Evolutionary conservation across 352 stramenopile genomes (phyloP).

Genomic region (Globisporangium radiosum): DNA sequence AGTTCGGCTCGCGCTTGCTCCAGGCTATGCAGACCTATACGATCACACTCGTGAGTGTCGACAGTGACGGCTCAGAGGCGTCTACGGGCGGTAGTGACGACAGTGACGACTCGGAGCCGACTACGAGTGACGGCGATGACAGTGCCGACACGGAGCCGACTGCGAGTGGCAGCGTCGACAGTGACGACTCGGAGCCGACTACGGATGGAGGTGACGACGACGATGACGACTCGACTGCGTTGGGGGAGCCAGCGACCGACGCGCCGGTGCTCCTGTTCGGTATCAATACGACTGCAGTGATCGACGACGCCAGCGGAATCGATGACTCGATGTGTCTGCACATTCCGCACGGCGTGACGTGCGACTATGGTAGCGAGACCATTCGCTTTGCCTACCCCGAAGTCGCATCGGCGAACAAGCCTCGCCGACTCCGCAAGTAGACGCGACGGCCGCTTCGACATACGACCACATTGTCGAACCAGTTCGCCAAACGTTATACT

Average conservation of each 20-base stretch:
- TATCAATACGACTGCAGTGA: background rate
- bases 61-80: too few relatives aligned
- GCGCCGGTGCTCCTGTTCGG: background rate
- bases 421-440: too few relatives aligned
- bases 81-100: too few relatives aligned
- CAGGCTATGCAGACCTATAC: background rate
- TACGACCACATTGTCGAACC: too few relatives aligned
- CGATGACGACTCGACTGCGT: background rate
- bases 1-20: background rate
- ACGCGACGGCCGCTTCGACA: too few relatives aligned
- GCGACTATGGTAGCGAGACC: background rate
- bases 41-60: background rate
- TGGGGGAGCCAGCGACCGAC: background rate
- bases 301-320: background rate
- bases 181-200: too few relatives aligned
- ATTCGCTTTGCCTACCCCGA: background rate
- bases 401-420: too few relatives aligned
- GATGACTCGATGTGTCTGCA: slow-evolving; percentile 5
- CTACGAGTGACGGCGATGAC: too few relatives aligned
- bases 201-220: background rate
- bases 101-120: too few relatives aligned
- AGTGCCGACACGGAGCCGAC: too few relatives aligned
- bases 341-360: slow-evolving; percentile 7
- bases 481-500: too few relatives aligned
- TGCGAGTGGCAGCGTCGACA: too few relatives aligned